Evolutionary conservation across 2,329 filamentous ascomycete species (phyloP).

Genomic region (Exophiala phaeomuriformis): DNA sequence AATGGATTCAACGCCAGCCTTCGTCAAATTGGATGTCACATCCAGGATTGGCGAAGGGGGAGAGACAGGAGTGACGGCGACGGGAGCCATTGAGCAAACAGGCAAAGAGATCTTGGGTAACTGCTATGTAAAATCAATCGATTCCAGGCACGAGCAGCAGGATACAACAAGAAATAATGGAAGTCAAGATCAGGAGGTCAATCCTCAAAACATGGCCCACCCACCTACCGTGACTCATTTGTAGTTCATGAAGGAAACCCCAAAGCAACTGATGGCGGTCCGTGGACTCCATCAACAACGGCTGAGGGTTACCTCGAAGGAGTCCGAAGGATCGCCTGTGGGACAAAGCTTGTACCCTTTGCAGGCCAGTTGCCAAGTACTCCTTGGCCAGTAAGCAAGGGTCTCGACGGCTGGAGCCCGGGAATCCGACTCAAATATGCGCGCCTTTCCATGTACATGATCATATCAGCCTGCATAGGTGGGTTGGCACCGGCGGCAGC

Average conservation of each 20-base stretch:
- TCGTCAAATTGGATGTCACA: constrained; percentile 22
- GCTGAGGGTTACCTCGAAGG: not conserved
- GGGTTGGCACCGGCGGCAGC: not conserved
- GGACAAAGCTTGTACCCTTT: not conserved
- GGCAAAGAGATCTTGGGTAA: not conserved
- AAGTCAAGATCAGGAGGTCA: too few relatives aligned
- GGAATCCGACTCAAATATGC: constrained; percentile 1
- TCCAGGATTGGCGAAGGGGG: constrained; percentile 20
- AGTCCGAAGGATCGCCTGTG: not conserved
- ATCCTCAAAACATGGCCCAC: too few relatives aligned
- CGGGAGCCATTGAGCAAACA: constrained; percentile 19
- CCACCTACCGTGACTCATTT: constrained; percentile 17
- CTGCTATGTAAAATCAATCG: too few relatives aligned
- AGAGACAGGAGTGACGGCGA: constrained; percentile 16
- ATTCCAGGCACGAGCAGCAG: too few relatives aligned
- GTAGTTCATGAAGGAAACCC: not conserved
- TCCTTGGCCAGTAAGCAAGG: not conserved
- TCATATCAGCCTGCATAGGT: constrained; percentile 1
- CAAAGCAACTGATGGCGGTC: not conserved
- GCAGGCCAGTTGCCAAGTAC: not conserved
- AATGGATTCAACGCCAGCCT: constrained; percentile 21
- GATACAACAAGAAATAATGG: not conserved
- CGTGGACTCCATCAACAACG: not conserved
- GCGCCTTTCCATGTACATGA: constrained; percentile 10
- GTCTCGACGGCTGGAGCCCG: not conserved